Base-by-base conservation (phyloP, 169 alveolate genomes). In the Eimeria tenella region DNA sequence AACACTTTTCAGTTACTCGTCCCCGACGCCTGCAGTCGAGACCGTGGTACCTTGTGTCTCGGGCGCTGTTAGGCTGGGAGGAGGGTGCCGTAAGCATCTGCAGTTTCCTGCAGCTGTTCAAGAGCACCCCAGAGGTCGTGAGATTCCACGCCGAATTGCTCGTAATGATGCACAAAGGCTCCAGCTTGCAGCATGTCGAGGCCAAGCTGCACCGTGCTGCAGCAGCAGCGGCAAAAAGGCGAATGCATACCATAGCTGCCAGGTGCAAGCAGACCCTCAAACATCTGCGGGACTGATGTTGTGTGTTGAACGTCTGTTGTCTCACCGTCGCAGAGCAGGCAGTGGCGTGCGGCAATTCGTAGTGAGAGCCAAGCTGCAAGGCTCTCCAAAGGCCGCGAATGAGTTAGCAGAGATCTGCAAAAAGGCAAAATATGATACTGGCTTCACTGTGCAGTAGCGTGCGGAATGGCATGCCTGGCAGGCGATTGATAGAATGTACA, bases 111-210 rank as follows among this genome's bases (percentile, higher is more conserved):
- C 81, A 84, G 58, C 79, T 62, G 68, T 15, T 84, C 91, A 53
- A 84, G 50, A 62, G 91, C 91, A 11, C 5, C 21, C 42, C 70
- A 23, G 19, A 84, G 31, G 62, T 84, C 91, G 79, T 84, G 63
- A n/a, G 25, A 15, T 25, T 77, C 91, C n/a, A 84, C 91, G 63
- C 91, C 91, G 73, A 84, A 84, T 50, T 63, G 31, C 62, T 84
- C 91, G 91, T 84, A 84, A 77, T 84, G 91, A 5, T 84, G 91
- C 60, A 84, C 91, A 49, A 84, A 84, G 19, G 91, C 91, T 13
- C 79, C 62, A 42, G 91, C 91, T 4, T 84, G 79, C 58, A 84
- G 63, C 91, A 84, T 58, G 23, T 84, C 79, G 49, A 58, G 49
- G 62, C 91, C 79, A 10, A 62, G 50, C 62, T 84, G 81, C 79